These are phyloP conservation scores for Exsudoporus frostii DNA, from an alignment of 768 basidiomycete species.

Conservation along the genomic window DNA sequence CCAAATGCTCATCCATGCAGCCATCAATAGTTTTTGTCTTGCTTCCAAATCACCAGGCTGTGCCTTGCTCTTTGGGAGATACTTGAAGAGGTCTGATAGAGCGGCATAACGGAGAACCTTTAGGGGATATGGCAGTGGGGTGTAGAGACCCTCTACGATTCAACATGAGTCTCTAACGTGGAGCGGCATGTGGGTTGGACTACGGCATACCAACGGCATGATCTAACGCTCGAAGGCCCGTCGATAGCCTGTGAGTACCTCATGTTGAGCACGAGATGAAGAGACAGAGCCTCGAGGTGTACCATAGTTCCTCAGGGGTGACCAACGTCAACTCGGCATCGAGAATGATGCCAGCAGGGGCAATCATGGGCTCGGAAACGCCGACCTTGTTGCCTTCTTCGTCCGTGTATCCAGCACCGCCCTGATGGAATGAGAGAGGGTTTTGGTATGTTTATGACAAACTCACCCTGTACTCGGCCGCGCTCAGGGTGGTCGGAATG, in stretches of 20 bases:
- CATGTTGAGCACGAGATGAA: constrained; percentile 8
- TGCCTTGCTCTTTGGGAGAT: constrained; percentile 62
- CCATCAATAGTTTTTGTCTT: constrained; percentile 68
- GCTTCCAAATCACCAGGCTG: constrained; percentile 52
- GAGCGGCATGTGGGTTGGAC: not conserved
- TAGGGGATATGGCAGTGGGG: constrained; percentile 52
- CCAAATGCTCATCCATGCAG: constrained; percentile 82
- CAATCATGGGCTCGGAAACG: constrained; percentile 53
- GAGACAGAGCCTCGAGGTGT: constrained; percentile 7
- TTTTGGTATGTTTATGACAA: not conserved
- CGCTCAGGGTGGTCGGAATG: constrained; percentile 79
- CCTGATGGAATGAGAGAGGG: constrained; percentile 33
- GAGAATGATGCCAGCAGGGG: constrained; percentile 71
- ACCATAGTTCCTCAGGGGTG: constrained; percentile 79
- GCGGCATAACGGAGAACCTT: constrained; percentile 66
- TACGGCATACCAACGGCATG: constrained; percentile 65
- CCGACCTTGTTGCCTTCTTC: constrained; percentile 62
- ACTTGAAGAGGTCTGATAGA: constrained; percentile 68
- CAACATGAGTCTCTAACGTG: not conserved
- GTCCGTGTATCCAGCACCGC: constrained; percentile 67
- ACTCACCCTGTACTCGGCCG: constrained; percentile 68
- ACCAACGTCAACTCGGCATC: constrained; percentile 71
- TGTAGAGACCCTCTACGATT: constrained; percentile 53
- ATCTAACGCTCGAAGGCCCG: constrained; percentile 75
- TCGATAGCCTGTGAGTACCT: constrained; percentile 56